phyloP scores from a whole-genome alignment of 2,329 filamentous ascomycete species.

The Neoarthrinium moseri region DNA sequence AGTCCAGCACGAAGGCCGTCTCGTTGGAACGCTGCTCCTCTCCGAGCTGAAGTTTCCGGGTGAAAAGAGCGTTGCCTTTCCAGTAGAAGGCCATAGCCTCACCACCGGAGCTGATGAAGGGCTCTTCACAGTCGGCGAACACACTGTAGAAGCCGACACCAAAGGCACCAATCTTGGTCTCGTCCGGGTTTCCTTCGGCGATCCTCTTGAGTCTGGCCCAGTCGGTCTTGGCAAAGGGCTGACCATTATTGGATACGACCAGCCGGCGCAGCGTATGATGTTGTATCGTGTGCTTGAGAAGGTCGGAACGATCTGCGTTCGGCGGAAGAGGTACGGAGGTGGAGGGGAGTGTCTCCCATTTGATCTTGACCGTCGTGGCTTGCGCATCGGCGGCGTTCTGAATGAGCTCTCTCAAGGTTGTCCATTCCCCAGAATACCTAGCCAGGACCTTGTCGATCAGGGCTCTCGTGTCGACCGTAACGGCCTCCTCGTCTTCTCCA shows the following conservation, averaged over 20 bases:
- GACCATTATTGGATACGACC: conserved; percentile 90
- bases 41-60: conserved; percentile 75
- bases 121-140: conserved; percentile 96
- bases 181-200: conserved; percentile 97
- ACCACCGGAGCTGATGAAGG: conserved; percentile 88
- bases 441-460: conserved; percentile 97
- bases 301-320: conserved; percentile 64
- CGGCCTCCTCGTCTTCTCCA: conserved; percentile 90
- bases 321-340: conserved; percentile 68
- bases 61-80: conserved; percentile 98
- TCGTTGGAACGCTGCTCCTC: conserved; percentile 64
- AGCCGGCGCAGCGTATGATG: conserved; percentile 85
- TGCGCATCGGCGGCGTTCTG: conserved; percentile 98
- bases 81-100: conserved; percentile 99
- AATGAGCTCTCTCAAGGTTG: conserved; percentile 83
- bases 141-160: conserved; percentile 98
- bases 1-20: conserved; percentile 93
- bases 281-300: conserved; percentile 78
- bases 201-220: conserved; percentile 94
- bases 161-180: conserved; percentile 98
- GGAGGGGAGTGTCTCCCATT: conserved; percentile 88
- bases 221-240: conserved; percentile 84
- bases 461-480: conserved; percentile 95
- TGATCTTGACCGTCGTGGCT: conserved; percentile 84
- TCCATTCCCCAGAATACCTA: conserved; percentile 95